Evolutionary conservation across 768 basidiomycete genomes (phyloP).

Genomic region (Chalciporus piperatus): DNA sequence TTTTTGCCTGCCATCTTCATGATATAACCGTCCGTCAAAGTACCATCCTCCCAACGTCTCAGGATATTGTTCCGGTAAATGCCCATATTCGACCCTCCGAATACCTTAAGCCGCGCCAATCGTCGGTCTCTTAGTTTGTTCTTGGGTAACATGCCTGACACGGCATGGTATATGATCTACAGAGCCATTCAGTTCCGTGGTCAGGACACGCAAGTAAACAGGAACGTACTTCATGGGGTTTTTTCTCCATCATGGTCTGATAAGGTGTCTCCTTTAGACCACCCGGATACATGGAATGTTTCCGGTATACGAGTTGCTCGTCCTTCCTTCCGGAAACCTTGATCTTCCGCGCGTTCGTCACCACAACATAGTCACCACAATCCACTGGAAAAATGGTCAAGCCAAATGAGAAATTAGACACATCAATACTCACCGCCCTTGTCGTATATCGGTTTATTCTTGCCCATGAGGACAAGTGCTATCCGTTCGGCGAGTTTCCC

Average conservation of each 20-base stretch:
- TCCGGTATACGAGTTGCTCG: constrained; percentile 81
- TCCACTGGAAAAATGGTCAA: constrained; percentile 58
- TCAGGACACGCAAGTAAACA: not conserved
- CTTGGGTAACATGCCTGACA: constrained; percentile 98
- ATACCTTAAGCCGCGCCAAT: constrained; percentile 85
- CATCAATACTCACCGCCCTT: constrained; percentile 62
- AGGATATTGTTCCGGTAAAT: constrained; percentile 74
- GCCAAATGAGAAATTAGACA: not conserved
- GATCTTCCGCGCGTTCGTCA: constrained; percentile 83
- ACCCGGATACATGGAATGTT: constrained; percentile 91
- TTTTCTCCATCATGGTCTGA: constrained; percentile 74
- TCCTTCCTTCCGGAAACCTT: constrained; percentile 88
- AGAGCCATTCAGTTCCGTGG: not conserved
- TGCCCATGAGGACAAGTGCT: constrained; percentile 96
- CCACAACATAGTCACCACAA: constrained; percentile 96
- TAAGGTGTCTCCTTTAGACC: constrained; percentile 92
- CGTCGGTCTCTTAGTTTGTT: constrained; percentile 91
- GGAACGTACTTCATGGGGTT: constrained; percentile 81
- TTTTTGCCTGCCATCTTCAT: constrained; percentile 25
- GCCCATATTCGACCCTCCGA: constrained; percentile 75
- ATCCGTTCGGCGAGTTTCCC: constrained; percentile 95
- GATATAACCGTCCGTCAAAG: constrained; percentile 44
- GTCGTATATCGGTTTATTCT: constrained; percentile 97
- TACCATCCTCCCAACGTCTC: constrained; percentile 83
- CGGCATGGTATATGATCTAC: constrained; percentile 93